Evolutionary conservation across 257 asterid species (phyloP), one percentile per base, ranked within the genome.

Genomic region (Fraxinus anomala): DNA sequence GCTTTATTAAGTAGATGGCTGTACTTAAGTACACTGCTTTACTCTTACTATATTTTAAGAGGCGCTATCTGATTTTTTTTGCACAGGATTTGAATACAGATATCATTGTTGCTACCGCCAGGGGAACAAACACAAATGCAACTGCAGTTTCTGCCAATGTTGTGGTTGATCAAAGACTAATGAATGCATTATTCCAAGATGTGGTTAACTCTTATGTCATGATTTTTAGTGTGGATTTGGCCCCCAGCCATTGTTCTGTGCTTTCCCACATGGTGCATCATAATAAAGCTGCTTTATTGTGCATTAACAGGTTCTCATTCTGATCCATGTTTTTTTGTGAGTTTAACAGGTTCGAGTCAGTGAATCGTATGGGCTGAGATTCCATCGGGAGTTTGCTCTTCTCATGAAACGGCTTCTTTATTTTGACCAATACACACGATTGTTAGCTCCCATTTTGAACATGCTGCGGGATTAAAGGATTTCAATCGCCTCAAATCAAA

Each of bases 351-450:
- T 95, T 49, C 88, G 97, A 80, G 97, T 95, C 36, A 86, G 99
- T 83, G 99, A 95, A 88, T 95, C 97, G 11, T 95, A 95, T 33
- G 99, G 98, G 76, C 84, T 93, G 86, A 92, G 86, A 79, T 95
- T 95, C 83, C 99, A 98, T 17, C 89, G 99, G 73, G 99, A 95
- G 86, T 95, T 95, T 73, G 99, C 97, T 1, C 99, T 95, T 82
- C 90, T 95, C 49, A 88, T 95, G 97, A 95, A 95, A 75, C 99
- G 92, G 83, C 91, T 95, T 23, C 99, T 96, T 67, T 96, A 93
- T 85, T 96, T 96, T 49, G 98, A 96, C 73, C 98, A 97, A 14
- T 96, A 96, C 82, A 93, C 97, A 5, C 88, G 98, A 61, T 75
- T 96, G 42, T 85, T 96, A 80, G 99, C 99, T 83, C 99, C 99